Evolutionary conservation across 768 basidiomycete species (phyloP).

Genomic region (Mycena indigotica): DNA sequence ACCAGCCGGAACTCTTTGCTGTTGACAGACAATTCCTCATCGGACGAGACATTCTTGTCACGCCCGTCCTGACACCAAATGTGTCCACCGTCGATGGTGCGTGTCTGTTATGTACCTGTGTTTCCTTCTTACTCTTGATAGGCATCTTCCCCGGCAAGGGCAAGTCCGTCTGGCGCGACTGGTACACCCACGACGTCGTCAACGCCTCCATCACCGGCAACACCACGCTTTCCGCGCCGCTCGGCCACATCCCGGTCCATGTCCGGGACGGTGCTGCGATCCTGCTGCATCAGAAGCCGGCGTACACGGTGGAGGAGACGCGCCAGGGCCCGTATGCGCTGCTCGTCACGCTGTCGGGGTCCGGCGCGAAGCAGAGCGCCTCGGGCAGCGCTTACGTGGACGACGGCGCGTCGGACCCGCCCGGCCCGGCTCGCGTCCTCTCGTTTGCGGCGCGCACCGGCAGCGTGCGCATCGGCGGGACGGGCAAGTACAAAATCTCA

Average conservation of each 20-base stretch:
- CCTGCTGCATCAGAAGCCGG: conserved; percentile 62
- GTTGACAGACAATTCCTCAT: conserved; percentile 74
- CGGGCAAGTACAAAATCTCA: conserved; percentile 44
- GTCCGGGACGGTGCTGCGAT: conserved; percentile 69
- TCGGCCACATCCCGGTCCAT: conserved; percentile 77
- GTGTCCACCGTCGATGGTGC: conserved; percentile 66
- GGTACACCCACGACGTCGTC: conserved; percentile 66
- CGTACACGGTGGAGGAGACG: conserved; percentile 71
- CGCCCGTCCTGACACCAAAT: conserved; percentile 73
- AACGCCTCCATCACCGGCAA: conserved; percentile 42
- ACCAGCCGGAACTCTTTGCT: conserved; percentile 63
- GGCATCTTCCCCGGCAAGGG: conserved; percentile 69
- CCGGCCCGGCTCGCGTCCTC: conserved; percentile 54
- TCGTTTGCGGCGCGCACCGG: conserved; percentile 42
- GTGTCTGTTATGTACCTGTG: conserved; percentile 18
- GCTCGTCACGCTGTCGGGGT: conserved; percentile 53
- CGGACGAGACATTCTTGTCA: conserved; percentile 71
- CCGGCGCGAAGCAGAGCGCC: conserved; percentile 42
- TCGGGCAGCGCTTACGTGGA: conserved; percentile 68
- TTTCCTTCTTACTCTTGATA: conserved; percentile 23
- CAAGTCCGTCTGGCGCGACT: conserved; percentile 65
- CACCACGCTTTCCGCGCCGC: conserved; percentile 62
- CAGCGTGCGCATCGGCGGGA: conserved; percentile 39
- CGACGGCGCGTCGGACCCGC: conserved; percentile 65
- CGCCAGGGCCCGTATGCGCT: conserved; percentile 62